Base-by-base conservation (phyloP, 768 basidiomycete genomes). In the Plicaturopsis crispa region DNA sequence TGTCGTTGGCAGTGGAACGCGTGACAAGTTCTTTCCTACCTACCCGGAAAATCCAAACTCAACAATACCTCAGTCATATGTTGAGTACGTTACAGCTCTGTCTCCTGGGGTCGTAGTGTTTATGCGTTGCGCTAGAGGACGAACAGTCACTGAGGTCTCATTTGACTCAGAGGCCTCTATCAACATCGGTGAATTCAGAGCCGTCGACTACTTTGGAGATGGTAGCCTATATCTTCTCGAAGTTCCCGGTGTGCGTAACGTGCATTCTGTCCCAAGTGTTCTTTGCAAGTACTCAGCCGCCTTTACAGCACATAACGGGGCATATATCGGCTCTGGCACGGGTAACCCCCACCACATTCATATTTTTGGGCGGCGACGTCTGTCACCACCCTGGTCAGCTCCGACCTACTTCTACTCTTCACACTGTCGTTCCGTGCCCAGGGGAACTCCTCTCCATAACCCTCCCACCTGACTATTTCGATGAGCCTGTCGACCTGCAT, bases 181-280 rank as follows among this genome's bases (percentile, higher is more conserved):
- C 22, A 34, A 44, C 14, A 39, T 54, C 24, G 46, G 48, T 3
- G 52, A 41, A 1, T 36, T 48, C 39, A 38, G 33, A 18, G 46
- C 50, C 1, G 26, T 43, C 28, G 50, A 54, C 23, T 54, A 39
- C 36, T 54, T 54, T 19, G 48, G 46, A 4, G 52, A 54, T 23
- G 52, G 50, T 1, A 54, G 52, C 28, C 41, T 54, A 28, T 54
- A 51, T 31, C 13, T 54, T 6, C 40, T 54, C n/a, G 41, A 50
- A 26, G 41, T 38, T 0, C 50, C 52, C 2, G 52, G 52, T 5
- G 51, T 53, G 20, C 19, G 42, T 34, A 2, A 8, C 33, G 14
- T 31, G 16, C 17, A 32, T 16, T 1, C 6, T 35, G 21, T 7
- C 28, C 21, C n/a, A n/a, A 18, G 12, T 21, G 5, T n/a, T 3